Base-by-base conservation (phyloP, 108 stramenopile genomes). In the Parmales sp. region DNA sequence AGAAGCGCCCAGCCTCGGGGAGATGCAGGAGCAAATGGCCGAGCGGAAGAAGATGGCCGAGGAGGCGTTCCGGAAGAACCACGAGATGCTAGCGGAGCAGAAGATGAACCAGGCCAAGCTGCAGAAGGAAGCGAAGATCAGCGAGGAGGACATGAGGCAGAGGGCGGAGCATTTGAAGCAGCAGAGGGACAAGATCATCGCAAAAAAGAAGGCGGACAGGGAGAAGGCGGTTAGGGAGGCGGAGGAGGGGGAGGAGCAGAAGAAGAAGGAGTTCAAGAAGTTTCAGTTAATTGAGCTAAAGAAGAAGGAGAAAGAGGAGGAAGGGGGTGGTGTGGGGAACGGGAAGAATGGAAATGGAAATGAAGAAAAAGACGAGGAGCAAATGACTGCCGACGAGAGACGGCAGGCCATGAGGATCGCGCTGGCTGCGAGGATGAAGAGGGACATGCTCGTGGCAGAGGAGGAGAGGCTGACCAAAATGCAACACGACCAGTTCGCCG, bases 351-450 rank as follows among this genome's bases (percentile, higher is more conserved):
- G n/a, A 11, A 34, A 2, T 48, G 8, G 41, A 4, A 29, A 28
- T 28, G 41, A 66, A 1, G 9, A 1, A 22, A 37, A 46, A 0
- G n/a, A 31, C 45, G 28, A 19, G 20, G 45, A 34, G 28, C 16
- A 48, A 0, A 4, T 41, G 5, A 44, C 19, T 5, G 54, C 54
- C 28, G 3, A 60, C 4, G 29, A 67, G 8, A 49, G 45, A 29
- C 45, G 45, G 16, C 16, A 45, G n/a, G 23, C 20, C 18, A 71
- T 78, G 74, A 54, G 72, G 20, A 64, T 72, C 51, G 75, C 77
- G 2, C 72, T 78, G 18, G 77, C 77, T n/a, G 70, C 49, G 11
- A 54, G 68, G 20, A 71, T 78, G 75, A 78, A 78, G 67, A 37
- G 37, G 4, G 72, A 76, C 38, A 44, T 78, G 38, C 38, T 75